Base-by-base conservation (phyloP, 176 grass and related monocot genomes). In the Metroxylon sagu region DNA sequence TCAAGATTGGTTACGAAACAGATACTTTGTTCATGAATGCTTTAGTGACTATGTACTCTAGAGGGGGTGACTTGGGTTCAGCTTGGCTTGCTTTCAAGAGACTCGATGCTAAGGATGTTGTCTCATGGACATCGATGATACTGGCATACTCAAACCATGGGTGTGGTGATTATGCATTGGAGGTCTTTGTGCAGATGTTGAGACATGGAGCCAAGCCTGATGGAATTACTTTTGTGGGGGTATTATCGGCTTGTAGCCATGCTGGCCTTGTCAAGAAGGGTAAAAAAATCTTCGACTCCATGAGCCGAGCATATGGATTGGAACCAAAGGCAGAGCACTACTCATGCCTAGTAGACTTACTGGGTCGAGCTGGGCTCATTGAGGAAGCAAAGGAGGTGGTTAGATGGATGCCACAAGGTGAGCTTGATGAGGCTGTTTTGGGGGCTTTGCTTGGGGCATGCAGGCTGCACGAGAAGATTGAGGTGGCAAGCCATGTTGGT, bases 61-160 rank as follows among this genome's bases (percentile, higher is more conserved):
- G 59, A 48, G 54, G n/a, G 26, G 70, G 70, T 25, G 70, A 73
- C 27, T 29, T 73, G 29, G 18, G 14, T 73, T 54, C 70, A 48
- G 58, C 70, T 54, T 62, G 59, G 58, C 70, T 43, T 62, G 59
- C 70, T 26, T 73, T 73, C 58, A 23, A 62, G 15, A 50, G 12
- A 54, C 14, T 63, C 12, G 14, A 26, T 43, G 6, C 8, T 5
- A 73, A 73, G 59, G 70, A 73, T 73, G 50, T 73, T 8, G 51
- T 73, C 18, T 73, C 70, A 63, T 73, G 70, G 70, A 62, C 70
- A 16, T 26, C 70, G n/a, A 62, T 73, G 49, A 73, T 73, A 39
- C 19, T 62, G 10, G 27, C 70, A 25, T 73, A 23, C 50, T 60
- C 70, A 16, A 54, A 62, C 19, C 70, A 73, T 63, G 70, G 70